phyloP scores from a whole-genome alignment of 805 yeast genomes.

The Brettanomyces naardenensis region DNA sequence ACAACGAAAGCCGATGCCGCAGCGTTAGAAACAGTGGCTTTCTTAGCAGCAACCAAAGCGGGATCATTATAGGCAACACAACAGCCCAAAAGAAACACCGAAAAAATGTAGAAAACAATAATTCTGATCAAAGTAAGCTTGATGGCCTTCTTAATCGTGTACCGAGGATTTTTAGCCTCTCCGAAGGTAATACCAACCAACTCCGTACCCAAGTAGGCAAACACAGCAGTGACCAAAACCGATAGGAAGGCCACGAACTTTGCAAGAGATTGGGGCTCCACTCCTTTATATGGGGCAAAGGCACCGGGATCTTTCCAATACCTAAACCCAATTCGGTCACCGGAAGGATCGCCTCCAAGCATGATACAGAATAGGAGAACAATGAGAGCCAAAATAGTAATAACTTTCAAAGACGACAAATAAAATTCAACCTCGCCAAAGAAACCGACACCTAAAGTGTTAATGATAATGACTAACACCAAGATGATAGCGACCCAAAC shows the following conservation, averaged over 20 bases:
- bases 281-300: slow-evolving; percentile 35
- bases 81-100: slow-evolving; percentile 48
- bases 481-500: slow-evolving; percentile 42
- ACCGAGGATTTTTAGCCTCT: slow-evolving; percentile 41
- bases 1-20: slow-evolving; percentile 76
- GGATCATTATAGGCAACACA: slow-evolving; percentile 47
- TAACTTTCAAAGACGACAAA: slow-evolving; percentile 57
- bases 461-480: slow-evolving; percentile 32
- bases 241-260: slow-evolving; percentile 36
- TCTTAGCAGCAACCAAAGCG: slow-evolving; percentile 34
- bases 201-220: slow-evolving; percentile 45
- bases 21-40: slow-evolving; percentile 45
- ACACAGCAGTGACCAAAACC: slow-evolving; percentile 44
- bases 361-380: slow-evolving; percentile 54
- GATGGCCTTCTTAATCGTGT: slow-evolving; percentile 44
- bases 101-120: slow-evolving; percentile 41
- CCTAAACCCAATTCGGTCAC: slow-evolving; percentile 46
- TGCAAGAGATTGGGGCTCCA: slow-evolving; percentile 22
- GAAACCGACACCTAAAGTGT: slow-evolving; percentile 39
- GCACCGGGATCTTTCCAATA: slow-evolving; percentile 40
- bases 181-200: slow-evolving; percentile 40
- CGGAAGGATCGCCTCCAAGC: slow-evolving; percentile 72
- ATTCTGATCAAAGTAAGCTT: slow-evolving; percentile 48
- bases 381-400: slow-evolving; percentile 61
- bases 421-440: slow-evolving; percentile 46